Base-by-base conservation (phyloP, 202 grass and related monocot species). In the Hordeum pubiflorum region DNA sequence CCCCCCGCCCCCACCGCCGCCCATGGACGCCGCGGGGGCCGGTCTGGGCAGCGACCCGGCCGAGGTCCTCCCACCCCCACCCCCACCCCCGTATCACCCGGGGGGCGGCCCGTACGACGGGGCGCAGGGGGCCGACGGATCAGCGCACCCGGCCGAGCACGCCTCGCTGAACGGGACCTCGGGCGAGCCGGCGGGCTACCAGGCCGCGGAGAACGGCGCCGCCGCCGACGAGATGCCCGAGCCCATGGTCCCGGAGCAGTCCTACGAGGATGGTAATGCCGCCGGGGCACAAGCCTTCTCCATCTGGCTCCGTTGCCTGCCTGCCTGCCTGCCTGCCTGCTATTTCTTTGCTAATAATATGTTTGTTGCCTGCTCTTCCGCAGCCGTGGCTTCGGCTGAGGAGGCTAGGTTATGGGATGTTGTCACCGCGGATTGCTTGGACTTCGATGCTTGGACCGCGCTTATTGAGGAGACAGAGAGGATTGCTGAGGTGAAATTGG, bases 391-490 rank as follows among this genome's bases (percentile, higher is more conserved):
- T 85, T 93, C 96, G n/a, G 86, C 91, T 0, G 96, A 98, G 86
- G 96, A 98, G 78, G 92, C 90, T 75, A 98, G 96, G 24, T 81
- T 98, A 52, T 98, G 96, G 96, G 83, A 69, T 75, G 77, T 91
- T 4, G 90, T 98, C 60, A 89, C 77, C 5, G 74, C 75, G 0
- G 93, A 98, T 78, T 93, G 80, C 58, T 74, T 95, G 20, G 92
- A 98, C 48, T 98, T 98, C 77, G 93, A 98, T 95, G 78, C 90
- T 11, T 98, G 96, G 96, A 95, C 83, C 4, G 14, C 87, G 34
- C 96, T 98, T 68, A 93, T 98, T 80, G 96, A 98, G 1, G 96
- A 98, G 84, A 98, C 92, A 2, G 96, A 98, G 82, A 93, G 81
- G 85, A 87, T 72, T 58, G 85, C 96, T 2, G 90, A 82, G 88